Conservation (phyloP, 2,329 filamentous ascomycete species). For the Pseudocercospora fuligena region DNA sequence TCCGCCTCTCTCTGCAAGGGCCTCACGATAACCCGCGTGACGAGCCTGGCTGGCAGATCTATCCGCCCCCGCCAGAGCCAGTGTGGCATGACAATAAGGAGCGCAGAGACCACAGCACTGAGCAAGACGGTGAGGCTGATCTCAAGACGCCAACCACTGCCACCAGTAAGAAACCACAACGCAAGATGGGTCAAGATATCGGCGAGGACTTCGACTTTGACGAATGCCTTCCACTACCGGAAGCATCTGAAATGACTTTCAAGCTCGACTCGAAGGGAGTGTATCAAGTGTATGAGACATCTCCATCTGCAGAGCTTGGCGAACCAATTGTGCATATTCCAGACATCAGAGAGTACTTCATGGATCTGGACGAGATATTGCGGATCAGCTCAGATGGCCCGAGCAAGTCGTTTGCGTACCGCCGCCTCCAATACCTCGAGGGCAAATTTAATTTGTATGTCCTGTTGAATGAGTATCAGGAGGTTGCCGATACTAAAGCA, state of each 20-base stretch:
- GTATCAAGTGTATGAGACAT: constrained; percentile 85
- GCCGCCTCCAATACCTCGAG: constrained; percentile 91
- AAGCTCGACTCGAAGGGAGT: constrained; percentile 82
- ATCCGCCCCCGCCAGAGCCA: constrained; percentile 88
- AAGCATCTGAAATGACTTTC: constrained; percentile 72
- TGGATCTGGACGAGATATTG: constrained; percentile 86
- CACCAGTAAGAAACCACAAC: constrained; percentile 52
- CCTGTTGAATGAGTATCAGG: constrained; percentile 94
- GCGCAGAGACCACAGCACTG: constrained; percentile 26
- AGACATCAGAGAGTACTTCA: constrained; percentile 91
- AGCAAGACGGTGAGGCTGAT: constrained; percentile 23
- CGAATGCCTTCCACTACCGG: constrained; percentile 76
- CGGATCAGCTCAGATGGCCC: constrained; percentile 93
- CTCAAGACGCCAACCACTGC: constrained; percentile 29
- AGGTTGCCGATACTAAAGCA: constrained; percentile 96
- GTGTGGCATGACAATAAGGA: constrained; percentile 68
- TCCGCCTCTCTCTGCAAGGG: constrained; percentile 80
- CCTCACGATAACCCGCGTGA: constrained; percentile 87
- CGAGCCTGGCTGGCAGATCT: constrained; percentile 80
- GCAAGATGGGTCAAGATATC: constrained; percentile 88
- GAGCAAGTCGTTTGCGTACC: constrained; percentile 95
- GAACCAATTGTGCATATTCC: constrained; percentile 82
- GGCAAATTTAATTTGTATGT: constrained; percentile 96
- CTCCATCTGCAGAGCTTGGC: constrained; percentile 64
- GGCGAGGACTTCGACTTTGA: constrained; percentile 89